Evolutionary conservation across 2,329 filamentous ascomycete species (phyloP).

Genomic region (Xylariaceae sp.): DNA sequence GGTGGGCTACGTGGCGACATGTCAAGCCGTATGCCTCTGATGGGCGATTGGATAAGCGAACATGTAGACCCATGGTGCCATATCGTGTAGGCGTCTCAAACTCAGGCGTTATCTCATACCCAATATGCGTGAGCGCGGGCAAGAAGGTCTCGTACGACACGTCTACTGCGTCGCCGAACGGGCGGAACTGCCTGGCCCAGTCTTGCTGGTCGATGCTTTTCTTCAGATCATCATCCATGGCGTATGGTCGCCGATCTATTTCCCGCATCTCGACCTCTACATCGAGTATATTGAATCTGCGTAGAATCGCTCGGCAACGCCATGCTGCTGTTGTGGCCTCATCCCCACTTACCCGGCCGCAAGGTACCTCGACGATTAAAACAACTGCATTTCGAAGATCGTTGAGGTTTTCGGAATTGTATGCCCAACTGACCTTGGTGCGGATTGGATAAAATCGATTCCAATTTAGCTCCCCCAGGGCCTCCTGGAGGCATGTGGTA

Average conservation of each 20-base stretch:
- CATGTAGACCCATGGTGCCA: not conserved
- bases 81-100: not conserved
- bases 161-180: not conserved
- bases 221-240: not conserved
- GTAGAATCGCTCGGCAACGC: not conserved
- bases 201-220: not conserved
- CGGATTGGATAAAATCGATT: not conserved
- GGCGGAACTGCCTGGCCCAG: not conserved
- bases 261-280: not conserved
- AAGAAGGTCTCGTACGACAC: not conserved
- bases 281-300: not conserved
- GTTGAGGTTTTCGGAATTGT: not conserved
- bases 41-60: not conserved
- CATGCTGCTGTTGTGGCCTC: not conserved
- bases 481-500: not conserved
- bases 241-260: not conserved
- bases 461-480: not conserved
- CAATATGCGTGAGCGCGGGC: not conserved
- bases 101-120: not conserved
- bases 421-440: not conserved
- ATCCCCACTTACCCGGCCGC: not conserved
- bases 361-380: not conserved
- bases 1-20: not conserved
- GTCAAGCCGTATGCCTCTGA: not conserved
- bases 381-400: not conserved